These are phyloP conservation scores for Solanum stenotomum DNA, from an alignment of 257 asterid species.

Conservation along the genomic window DNA sequence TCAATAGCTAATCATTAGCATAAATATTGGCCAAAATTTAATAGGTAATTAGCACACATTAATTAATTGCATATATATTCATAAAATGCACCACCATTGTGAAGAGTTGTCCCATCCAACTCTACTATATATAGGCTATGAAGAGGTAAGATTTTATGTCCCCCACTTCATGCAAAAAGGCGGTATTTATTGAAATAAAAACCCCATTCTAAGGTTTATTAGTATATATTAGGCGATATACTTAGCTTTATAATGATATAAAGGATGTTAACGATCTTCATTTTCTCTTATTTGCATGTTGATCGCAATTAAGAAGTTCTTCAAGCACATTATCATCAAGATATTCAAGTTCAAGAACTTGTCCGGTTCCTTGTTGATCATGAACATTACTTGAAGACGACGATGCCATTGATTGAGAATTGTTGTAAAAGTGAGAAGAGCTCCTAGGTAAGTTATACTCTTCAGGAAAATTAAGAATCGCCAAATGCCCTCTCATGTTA, in stretches of 20 bases:
- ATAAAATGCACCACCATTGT: not conserved
- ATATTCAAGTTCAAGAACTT: conserved; percentile 55
- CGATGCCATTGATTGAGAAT: not conserved
- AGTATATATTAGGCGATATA: not conserved
- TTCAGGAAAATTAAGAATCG: conserved; percentile 61
- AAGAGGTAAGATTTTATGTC: not conserved
- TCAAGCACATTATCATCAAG: conserved; percentile 55
- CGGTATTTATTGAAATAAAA: not conserved
- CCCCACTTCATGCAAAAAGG: not conserved
- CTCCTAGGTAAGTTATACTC: conserved; percentile 55
- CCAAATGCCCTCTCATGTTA: conserved; percentile 58
- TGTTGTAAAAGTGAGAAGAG: conserved; percentile 45
- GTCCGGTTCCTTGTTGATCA: not conserved
- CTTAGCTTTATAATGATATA: not conserved
- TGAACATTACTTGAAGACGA: conserved; percentile 5
- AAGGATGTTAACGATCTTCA: not conserved
- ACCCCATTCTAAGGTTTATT: not conserved
- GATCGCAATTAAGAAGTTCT: conserved; percentile 43
- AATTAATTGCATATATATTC: not conserved
- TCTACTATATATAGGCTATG: not conserved
- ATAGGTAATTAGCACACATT: not conserved
- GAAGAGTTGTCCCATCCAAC: not conserved
- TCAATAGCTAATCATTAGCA: not conserved
- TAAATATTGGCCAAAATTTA: not conserved
- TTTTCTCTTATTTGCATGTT: conserved; percentile 10